Conservation (phyloP, 176 grass and related monocot genomes). For the Poa annua region DNA sequence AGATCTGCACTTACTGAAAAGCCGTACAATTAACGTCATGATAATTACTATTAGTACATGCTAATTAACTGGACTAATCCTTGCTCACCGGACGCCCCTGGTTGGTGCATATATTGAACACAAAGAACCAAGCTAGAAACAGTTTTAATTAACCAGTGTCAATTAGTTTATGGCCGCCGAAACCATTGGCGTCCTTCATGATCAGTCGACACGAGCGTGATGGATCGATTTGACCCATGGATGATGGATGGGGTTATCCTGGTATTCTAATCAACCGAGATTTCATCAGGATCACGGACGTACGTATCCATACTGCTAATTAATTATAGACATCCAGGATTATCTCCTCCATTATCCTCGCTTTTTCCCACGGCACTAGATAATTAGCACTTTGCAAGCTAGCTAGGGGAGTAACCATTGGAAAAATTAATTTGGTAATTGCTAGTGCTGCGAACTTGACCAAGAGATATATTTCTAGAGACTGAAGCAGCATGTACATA, state of each 20-base stretch:
- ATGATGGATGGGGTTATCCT: slow-evolving; percentile 23
- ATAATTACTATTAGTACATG: background rate
- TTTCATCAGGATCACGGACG: slow-evolving; percentile 17
- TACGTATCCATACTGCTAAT: background rate
- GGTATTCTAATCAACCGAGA: background rate
- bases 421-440: background rate
- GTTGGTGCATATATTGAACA: background rate
- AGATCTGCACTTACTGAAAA: background rate
- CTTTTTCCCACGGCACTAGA: background rate
- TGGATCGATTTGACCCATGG: background rate
- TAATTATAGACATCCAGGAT: background rate
- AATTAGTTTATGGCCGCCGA: background rate
- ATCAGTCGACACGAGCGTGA: background rate
- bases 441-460: background rate
- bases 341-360: background rate
- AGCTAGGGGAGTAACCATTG: background rate
- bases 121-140: no score
- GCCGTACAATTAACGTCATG: background rate
- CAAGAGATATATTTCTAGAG: background rate
- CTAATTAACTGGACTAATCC: background rate
- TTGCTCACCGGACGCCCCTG: background rate
- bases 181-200: background rate
- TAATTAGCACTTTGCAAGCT: background rate
- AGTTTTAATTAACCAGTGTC: no score
- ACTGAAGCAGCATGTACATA: background rate